Evolutionary conservation across 2,329 filamentous ascomycete genomes (phyloP).

Genomic region (Penicillium sp.): DNA sequence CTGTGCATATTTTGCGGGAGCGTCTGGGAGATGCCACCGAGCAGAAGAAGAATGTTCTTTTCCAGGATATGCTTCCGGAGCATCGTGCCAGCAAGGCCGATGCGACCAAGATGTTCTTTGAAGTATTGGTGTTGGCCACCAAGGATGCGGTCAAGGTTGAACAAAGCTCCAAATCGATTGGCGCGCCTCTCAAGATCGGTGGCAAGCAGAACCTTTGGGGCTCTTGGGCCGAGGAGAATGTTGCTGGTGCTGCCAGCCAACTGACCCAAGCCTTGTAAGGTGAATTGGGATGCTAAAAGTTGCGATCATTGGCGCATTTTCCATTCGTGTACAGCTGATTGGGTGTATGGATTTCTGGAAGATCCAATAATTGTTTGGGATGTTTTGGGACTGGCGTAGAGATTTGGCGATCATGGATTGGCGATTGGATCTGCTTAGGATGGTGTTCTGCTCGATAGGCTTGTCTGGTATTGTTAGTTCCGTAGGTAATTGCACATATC

Average conservation of each 20-base stretch:
- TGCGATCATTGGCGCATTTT: slow-evolving; percentile 17
- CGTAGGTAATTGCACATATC: slow-evolving; percentile 21
- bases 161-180: slow-evolving; percentile 66
- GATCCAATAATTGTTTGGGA: slow-evolving; percentile 18
- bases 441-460: slow-evolving; percentile 4
- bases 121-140: slow-evolving; percentile 88
- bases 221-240: slow-evolving; percentile 74
- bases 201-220: slow-evolving; percentile 97
- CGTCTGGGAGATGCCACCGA: slow-evolving; percentile 68
- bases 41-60: slow-evolving; percentile 73
- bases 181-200: slow-evolving; percentile 72
- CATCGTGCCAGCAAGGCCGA: slow-evolving; percentile 74
- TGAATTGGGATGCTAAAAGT: slow-evolving; percentile 8
- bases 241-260: slow-evolving; percentile 43
- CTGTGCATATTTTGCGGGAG: slow-evolving; percentile 88
- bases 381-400: slow-evolving; percentile 11
- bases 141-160: slow-evolving; percentile 98
- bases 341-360: slow-evolving; percentile 20
- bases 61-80: slow-evolving; percentile 87
- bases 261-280: slow-evolving; percentile 26
- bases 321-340: slow-evolving; percentile 25
- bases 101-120: slow-evolving; percentile 99
- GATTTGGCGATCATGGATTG: slow-evolving; percentile 11
- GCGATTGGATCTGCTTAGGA: slow-evolving; percentile 8
- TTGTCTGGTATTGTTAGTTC: slow-evolving; percentile 12